Evolutionary conservation across 345 rosid genomes (phyloP), one percentile per base, ranked within the genome.

Genomic region (Populus alba): DNA sequence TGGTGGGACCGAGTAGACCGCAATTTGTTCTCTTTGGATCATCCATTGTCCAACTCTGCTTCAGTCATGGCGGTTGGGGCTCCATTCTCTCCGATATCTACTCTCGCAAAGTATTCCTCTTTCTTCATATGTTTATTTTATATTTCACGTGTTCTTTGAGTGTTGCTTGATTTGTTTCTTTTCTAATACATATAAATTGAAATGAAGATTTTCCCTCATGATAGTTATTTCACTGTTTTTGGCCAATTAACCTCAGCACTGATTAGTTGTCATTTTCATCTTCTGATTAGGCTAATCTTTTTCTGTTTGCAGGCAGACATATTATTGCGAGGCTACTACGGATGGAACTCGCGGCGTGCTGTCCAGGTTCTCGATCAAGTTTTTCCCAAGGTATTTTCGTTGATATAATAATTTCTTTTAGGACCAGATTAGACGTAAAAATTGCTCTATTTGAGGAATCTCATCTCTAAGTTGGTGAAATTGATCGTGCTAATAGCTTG

Each of bases 1-100:
- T 94, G 97, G 98, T 86, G 85, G 97, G 94, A 87, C 98, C 97
- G 0, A 59, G 76, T 6, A 85, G 99, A 80, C 98, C 97, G 70
- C 98, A 90, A 88, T 90, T 97, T 78, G 94, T 97, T 75, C 92
- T 97, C 39, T 97, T 97, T 62, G 99, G 98, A 65, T 97, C 99
- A 20, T 97, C 99, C 83, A 94, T 94, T 72, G 99, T 94, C 61
- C 98, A 97, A 81, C 91, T 91, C 79, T 87, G 98, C 86, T 97
- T 88, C 84, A 87, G 92, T 84, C 92, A 91, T 82, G 92, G 88
- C 78, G 98, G 99, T 63, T 97, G 98, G 99, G 99, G 97, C 0
- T 89, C 98, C 68, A 87, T 90, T 78, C 95, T 94, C 81, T 82
- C 97, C 57, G 98, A 97, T 79, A 71, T 97, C 75, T 97, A 94